A percentile compares a stretch with the other conserved stretches of the same genome.
These are phyloP conservation scores for Rhodotorula toruloides DNA, from an alignment of 768 basidiomycete species.

Conservation along the genomic window DNA sequence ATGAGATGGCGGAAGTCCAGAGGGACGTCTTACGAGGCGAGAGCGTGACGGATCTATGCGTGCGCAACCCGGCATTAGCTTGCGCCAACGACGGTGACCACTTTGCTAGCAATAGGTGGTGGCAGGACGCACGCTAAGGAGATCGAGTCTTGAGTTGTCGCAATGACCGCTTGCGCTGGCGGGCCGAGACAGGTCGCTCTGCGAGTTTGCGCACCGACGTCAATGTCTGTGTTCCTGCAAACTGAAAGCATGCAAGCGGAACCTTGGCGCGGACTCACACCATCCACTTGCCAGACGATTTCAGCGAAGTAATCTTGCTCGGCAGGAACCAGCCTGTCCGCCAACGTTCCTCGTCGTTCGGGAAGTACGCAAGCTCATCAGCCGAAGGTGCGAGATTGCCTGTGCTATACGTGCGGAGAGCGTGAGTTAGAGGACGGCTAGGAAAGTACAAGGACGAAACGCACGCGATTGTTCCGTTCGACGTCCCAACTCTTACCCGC, in stretches of 20 bases:
- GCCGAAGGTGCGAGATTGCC: constrained; percentile 1
- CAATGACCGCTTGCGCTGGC: constrained; percentile 29
- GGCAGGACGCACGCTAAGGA: constrained; percentile 18
- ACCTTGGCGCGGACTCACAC: neutral
- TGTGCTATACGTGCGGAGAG: neutral
- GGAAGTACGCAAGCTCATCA: constrained; percentile 20
- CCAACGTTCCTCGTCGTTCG: constrained; percentile 35
- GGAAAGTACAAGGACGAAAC: neutral
- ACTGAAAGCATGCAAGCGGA: neutral
- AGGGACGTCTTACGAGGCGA: constrained; percentile 32
- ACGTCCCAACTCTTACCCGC: constrained; percentile 11
- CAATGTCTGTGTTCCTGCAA: neutral
- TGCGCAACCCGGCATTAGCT: too few relatives aligned
- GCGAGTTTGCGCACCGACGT: neutral
- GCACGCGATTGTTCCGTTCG: constrained; percentile 26
- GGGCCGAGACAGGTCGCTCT: constrained; percentile 31
- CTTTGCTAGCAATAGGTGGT: too few relatives aligned
- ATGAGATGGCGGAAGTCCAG: constrained; percentile 33
- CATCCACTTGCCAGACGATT: constrained; percentile 7
- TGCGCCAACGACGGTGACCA: too few relatives aligned
- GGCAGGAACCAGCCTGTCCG: constrained; percentile 27
- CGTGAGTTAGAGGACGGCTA: neutral
- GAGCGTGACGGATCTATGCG: constrained; percentile 14
- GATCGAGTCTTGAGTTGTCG: constrained; percentile 24
- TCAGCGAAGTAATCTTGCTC: constrained; percentile 18